Percentiles rank a stretch among this genome's conserved stretches.
Conservation (phyloP, 805 yeast genomes). For the Pichia phayaonensis region DNA sequence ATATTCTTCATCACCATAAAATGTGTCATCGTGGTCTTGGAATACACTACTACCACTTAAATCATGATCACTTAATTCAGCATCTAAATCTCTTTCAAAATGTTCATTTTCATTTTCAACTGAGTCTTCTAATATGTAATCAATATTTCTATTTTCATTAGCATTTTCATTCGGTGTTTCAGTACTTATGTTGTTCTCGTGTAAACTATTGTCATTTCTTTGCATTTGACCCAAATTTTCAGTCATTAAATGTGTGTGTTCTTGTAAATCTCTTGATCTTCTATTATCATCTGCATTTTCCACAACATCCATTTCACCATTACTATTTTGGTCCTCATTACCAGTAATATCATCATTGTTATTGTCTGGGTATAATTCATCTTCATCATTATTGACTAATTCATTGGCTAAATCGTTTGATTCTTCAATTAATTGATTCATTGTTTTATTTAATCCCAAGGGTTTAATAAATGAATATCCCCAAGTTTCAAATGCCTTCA, state of each 20-base stretch:
- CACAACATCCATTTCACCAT: background rate
- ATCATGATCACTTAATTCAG: constrained; percentile 36
- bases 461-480: constrained; percentile 35
- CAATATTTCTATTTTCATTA: constrained; percentile 17
- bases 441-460: constrained; percentile 41
- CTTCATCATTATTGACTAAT: constrained; percentile 6
- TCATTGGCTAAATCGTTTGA: constrained; percentile 8
- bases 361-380: constrained; percentile 1
- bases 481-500: constrained; percentile 8
- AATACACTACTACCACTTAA: constrained; percentile 16
- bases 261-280: background rate
- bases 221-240: constrained; percentile 14
- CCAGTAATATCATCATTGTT: background rate
- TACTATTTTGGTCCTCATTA: background rate
- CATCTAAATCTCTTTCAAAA: constrained; percentile 36
- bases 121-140: background rate
- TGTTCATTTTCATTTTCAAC: constrained; percentile 1
- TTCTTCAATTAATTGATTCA: constrained; percentile 30
- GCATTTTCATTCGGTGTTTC: constrained; percentile 4
- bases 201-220: constrained; percentile 3
- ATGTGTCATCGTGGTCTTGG: constrained; percentile 5
- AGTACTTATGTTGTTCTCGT: constrained; percentile 7
- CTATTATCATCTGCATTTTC: background rate
- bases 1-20: constrained; percentile 25
- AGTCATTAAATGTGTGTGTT: constrained; percentile 15